phyloP scores from a whole-genome alignment of 768 basidiomycete species.

The Mycena rosella region DNA sequence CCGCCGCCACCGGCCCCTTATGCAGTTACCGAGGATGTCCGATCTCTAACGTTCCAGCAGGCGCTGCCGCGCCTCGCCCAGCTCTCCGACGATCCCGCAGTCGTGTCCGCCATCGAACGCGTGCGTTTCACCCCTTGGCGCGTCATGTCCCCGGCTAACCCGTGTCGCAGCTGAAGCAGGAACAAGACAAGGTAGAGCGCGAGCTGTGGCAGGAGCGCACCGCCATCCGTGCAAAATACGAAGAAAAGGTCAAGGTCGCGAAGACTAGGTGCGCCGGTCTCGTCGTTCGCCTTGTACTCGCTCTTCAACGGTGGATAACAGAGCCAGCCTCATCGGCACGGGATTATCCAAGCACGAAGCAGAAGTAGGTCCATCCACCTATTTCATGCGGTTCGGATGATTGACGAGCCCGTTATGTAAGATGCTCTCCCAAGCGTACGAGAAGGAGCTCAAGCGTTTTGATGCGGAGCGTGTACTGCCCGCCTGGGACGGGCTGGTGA shows the following conservation, averaged over 20 bases:
- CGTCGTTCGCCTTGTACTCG: background rate
- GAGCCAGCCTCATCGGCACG: constrained; percentile 76
- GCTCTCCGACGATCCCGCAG: constrained; percentile 65
- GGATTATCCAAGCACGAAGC: constrained; percentile 78
- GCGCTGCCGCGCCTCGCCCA: constrained; percentile 74
- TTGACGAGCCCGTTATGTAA: constrained; percentile 47
- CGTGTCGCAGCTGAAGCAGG: constrained; percentile 69
- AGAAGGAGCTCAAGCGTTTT: constrained; percentile 74
- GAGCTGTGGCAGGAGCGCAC: constrained; percentile 77
- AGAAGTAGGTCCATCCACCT: constrained; percentile 56
- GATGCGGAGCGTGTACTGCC: constrained; percentile 77
- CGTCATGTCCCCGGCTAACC: background rate
- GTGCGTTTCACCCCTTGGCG: constrained; percentile 48
- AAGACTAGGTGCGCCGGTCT: constrained; percentile 68
- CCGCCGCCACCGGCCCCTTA: constrained; percentile 9
- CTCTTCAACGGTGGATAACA: constrained; percentile 41
- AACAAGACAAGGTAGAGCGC: constrained; percentile 78
- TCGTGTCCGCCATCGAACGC: constrained; percentile 64
- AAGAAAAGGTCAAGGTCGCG: constrained; percentile 78
- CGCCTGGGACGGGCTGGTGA: constrained; percentile 83
- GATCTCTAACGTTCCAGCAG: constrained; percentile 73
- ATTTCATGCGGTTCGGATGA: background rate
- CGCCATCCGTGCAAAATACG: constrained; percentile 72
- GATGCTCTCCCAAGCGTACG: constrained; percentile 76
- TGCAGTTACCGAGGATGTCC: constrained; percentile 51